Evolutionary conservation across 106 monocot genomes (phyloP).

Genomic region (Dendrobium officinale): DNA sequence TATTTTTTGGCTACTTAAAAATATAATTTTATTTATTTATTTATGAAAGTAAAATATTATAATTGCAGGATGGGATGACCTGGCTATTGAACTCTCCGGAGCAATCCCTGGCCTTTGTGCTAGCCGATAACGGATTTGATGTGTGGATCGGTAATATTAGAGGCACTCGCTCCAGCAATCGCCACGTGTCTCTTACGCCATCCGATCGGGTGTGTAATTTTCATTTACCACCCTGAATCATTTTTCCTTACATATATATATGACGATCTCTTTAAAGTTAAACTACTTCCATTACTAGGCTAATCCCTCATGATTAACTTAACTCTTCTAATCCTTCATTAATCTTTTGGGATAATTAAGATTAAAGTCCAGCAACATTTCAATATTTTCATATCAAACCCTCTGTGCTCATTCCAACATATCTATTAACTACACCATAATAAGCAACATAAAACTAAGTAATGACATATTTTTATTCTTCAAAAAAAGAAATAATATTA

Average conservation of each 20-base stretch:
- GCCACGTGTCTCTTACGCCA: slow-evolving; percentile 40
- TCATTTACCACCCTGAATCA: no score
- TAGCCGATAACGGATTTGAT: slow-evolving; percentile 59
- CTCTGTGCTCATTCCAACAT: no score
- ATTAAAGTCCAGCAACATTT: no score
- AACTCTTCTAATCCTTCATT: no score
- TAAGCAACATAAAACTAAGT: no score
- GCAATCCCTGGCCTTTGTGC: slow-evolving; percentile 52
- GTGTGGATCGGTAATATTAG: slow-evolving; percentile 68
- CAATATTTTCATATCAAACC: no score
- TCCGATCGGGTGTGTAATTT: slow-evolving; percentile 19
- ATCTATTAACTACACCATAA: no score
- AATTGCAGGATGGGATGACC: slow-evolving; percentile 55
- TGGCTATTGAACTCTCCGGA: slow-evolving; percentile 61
- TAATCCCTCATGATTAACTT: no score
- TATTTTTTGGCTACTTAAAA: no score
- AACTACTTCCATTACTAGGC: no score
- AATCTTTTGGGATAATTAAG: not conserved
- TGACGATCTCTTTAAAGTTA: not conserved
- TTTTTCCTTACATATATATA: not conserved
- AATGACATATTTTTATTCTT: no score
- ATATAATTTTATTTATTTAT: not conserved
- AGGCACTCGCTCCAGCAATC: slow-evolving; percentile 50
- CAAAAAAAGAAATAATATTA: no score
- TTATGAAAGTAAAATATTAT: not conserved